Evolutionary conservation across 345 rosid genomes (phyloP).

Genomic region (Carallia pectinifolia): DNA sequence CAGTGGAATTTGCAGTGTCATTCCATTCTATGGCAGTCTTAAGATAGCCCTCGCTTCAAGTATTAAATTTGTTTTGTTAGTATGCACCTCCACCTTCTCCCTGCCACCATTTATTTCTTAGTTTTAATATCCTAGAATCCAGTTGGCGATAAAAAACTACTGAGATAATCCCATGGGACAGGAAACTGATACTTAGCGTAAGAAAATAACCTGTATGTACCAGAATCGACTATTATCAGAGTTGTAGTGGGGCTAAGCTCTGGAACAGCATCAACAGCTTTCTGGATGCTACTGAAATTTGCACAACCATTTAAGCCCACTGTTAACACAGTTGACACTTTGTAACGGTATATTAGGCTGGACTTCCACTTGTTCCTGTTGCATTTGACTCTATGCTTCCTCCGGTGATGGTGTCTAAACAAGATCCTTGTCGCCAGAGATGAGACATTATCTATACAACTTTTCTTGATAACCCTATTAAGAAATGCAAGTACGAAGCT

Average conservation of each 20-base stretch:
- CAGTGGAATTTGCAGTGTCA: conserved; percentile 79
- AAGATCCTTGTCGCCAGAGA: conserved; percentile 12
- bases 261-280: conserved; percentile 69
- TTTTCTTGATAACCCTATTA: conserved; percentile 12
- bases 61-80: conserved; percentile 64
- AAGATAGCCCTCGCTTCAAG: conserved; percentile 60
- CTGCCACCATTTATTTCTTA: conserved; percentile 30
- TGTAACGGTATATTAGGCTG: conserved; percentile 30
- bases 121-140: not conserved
- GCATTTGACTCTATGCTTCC: conserved; percentile 21
- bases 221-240: conserved; percentile 59
- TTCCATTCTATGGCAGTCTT: conserved; percentile 73
- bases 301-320: conserved; percentile 68
- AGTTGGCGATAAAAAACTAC: too few species aligned
- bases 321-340: conserved; percentile 46
- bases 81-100: conserved; percentile 69
- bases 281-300: conserved; percentile 64
- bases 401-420: conserved; percentile 19
- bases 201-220: conserved; percentile 63
- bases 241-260: conserved; percentile 50
- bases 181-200: not conserved
- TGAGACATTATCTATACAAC: conserved; percentile 11
- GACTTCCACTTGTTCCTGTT: conserved; percentile 39
- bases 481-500: conserved; percentile 8
- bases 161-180: not conserved